phyloP scores from a whole-genome alignment of 2,329 filamentous ascomycete genomes.

The Cadophora malorum region DNA sequence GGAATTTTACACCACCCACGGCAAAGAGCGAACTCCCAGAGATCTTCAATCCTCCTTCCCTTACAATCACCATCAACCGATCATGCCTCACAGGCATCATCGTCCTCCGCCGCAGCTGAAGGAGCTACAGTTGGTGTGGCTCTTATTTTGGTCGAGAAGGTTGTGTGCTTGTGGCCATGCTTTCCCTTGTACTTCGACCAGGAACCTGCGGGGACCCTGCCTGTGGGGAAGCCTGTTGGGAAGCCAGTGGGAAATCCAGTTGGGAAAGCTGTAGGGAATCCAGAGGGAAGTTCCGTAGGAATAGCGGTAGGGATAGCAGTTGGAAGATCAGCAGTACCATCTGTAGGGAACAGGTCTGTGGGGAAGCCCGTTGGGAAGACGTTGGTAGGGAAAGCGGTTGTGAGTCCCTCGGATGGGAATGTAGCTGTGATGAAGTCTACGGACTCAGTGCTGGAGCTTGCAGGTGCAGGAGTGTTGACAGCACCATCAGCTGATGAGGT shows the following conservation, averaged over 20 bases:
- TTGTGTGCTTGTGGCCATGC: not conserved
- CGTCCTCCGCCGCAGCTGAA: not conserved
- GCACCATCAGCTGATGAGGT: not conserved
- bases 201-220: not conserved
- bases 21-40: not conserved
- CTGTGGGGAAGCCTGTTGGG: not conserved
- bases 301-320: not conserved
- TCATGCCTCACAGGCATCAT: slow-evolving; percentile 4
- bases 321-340: not conserved
- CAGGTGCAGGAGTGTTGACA: not conserved
- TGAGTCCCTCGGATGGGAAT: not conserved
- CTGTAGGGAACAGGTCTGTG: not conserved
- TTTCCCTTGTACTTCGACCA: not conserved
- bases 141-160: not conserved
- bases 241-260: not conserved
- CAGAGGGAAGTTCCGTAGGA: not conserved
- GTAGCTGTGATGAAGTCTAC: not conserved
- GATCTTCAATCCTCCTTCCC: not conserved
- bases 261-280: not conserved
- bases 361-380: slow-evolving; percentile 5
- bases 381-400: slow-evolving; percentile 6
- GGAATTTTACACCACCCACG: not conserved
- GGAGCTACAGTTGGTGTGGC: not conserved
- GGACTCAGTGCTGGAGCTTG: not conserved
- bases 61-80: not conserved